Conservation (phyloP, 345 rosid genomes). For the Hypericum perforatum region DNA sequence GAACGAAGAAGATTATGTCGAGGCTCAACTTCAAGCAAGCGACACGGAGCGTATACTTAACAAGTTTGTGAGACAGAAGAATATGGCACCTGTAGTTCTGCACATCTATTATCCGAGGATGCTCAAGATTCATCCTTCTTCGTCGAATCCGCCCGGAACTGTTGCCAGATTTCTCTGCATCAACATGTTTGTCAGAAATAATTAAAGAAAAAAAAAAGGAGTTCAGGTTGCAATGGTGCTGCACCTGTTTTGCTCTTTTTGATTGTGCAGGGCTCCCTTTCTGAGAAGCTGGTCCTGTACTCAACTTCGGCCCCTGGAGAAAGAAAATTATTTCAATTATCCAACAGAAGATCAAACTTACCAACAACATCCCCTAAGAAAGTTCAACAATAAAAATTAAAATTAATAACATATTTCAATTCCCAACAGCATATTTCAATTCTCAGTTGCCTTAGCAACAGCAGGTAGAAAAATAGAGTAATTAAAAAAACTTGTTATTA, state of each 20-base stretch:
- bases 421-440: slow-evolving; percentile 6
- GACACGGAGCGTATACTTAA: no score
- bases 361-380: neutral
- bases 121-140: slow-evolving; percentile 80
- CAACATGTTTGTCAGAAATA: slow-evolving; percentile 2
- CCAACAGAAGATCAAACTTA: neutral
- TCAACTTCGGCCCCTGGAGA: slow-evolving; percentile 55
- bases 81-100: slow-evolving; percentile 68
- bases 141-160: slow-evolving; percentile 56
- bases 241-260: slow-evolving; percentile 90
- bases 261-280: slow-evolving; percentile 62
- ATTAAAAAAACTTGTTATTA: neutral
- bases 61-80: neutral
- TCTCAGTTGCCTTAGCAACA: slow-evolving; percentile 10
- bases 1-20: neutral
- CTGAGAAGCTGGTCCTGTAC: slow-evolving; percentile 66
- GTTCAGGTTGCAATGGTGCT: neutral
- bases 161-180: slow-evolving; percentile 71
- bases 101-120: slow-evolving; percentile 90
- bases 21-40: no score
- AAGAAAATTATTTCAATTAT: slow-evolving; percentile 1
- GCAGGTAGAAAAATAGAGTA: neutral
- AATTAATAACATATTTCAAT: neutral
- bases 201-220: neutral
- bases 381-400: no score